A percentile compares a stretch with the other conserved stretches of the same genome.
These are phyloP conservation scores for Tuber microsphaerosporum DNA, from an alignment of 495 filamentous ascomycete genomes.

Conservation along the genomic window DNA sequence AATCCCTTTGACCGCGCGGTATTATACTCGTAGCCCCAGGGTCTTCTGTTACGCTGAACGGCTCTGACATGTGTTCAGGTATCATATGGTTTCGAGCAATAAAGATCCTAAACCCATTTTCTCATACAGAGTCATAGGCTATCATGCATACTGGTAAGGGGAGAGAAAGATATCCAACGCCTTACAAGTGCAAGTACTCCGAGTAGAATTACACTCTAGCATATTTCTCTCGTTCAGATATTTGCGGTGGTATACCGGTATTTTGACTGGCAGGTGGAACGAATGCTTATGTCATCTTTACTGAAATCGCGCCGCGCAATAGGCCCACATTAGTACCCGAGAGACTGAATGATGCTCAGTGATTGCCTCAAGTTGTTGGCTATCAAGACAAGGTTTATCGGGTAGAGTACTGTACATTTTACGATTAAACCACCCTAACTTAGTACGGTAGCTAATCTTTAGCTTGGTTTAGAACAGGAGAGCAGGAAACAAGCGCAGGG, in stretches of 20 bases:
- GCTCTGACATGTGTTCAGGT: not conserved
- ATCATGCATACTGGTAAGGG: too few species aligned
- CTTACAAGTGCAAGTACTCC: too few species aligned
- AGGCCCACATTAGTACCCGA: not conserved
- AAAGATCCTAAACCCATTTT: too few species aligned
- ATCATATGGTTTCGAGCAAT: too few species aligned
- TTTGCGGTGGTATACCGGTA: too few species aligned
- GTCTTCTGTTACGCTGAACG: not conserved
- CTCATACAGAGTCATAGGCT: too few species aligned
- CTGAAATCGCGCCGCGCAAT: not conserved
- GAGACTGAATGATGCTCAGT: not conserved
- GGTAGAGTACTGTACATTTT: not conserved
- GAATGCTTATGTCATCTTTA: too few species aligned
- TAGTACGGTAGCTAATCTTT: not conserved
- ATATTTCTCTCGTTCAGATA: too few species aligned
- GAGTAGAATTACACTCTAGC: too few species aligned
- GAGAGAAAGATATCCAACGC: too few species aligned
- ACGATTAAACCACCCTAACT: not conserved
- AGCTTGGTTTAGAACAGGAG: not conserved
- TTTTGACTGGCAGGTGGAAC: too few species aligned
- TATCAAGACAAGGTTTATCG: not conserved
- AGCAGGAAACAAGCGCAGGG: too few species aligned
- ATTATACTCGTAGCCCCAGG: not conserved
- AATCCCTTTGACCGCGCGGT: not conserved
- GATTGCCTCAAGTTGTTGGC: not conserved